These are phyloP conservation scores for Phytopythium chamaehyphon DNA, from an alignment of 352 stramenopile species.

Conservation along the genomic window DNA sequence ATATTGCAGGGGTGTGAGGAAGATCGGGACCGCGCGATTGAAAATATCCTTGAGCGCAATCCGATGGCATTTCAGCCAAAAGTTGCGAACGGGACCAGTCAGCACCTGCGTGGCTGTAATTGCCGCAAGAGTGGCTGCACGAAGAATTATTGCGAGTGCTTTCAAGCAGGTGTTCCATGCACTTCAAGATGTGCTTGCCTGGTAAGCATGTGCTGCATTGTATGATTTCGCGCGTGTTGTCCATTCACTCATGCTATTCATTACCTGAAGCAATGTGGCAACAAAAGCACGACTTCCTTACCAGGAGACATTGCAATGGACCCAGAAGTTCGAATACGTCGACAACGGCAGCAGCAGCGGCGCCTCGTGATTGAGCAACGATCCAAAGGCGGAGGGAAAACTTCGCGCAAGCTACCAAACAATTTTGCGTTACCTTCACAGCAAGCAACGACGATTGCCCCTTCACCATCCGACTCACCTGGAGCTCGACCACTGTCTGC, in stretches of 20 bases:
- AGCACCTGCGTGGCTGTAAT: slow-evolving; percentile 93
- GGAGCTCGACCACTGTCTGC: slow-evolving; percentile 16
- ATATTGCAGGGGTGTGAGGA: slow-evolving; percentile 30
- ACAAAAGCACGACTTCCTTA: slow-evolving; percentile 16
- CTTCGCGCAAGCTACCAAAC: slow-evolving; percentile 6
- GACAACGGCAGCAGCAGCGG: background rate
- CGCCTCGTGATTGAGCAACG: background rate
- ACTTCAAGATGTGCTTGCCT: slow-evolving; percentile 81
- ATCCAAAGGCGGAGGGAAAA: no score
- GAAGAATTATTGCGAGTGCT: slow-evolving; percentile 98
- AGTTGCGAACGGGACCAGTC: slow-evolving; percentile 71
- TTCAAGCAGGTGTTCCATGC: slow-evolving; percentile 86
- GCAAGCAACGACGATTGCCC: no score
- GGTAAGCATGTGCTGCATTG: slow-evolving; percentile 11
- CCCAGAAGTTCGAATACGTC: slow-evolving; percentile 10
- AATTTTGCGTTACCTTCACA: background rate
- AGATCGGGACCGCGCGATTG: slow-evolving; percentile 78
- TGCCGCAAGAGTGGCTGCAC: slow-evolving; percentile 95
- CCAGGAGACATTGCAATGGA: slow-evolving; percentile 22
- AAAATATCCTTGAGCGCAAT: slow-evolving; percentile 89
- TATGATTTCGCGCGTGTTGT: no score
- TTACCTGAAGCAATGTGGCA: slow-evolving; percentile 48
- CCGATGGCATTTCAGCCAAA: slow-evolving; percentile 95
- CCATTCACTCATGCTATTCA: no score
- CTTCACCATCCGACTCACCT: background rate